Percentiles rank a stretch among this genome's conserved stretches.
Conservation (phyloP, 352 stramenopile genomes). For the Blastocystis sp. region DNA sequence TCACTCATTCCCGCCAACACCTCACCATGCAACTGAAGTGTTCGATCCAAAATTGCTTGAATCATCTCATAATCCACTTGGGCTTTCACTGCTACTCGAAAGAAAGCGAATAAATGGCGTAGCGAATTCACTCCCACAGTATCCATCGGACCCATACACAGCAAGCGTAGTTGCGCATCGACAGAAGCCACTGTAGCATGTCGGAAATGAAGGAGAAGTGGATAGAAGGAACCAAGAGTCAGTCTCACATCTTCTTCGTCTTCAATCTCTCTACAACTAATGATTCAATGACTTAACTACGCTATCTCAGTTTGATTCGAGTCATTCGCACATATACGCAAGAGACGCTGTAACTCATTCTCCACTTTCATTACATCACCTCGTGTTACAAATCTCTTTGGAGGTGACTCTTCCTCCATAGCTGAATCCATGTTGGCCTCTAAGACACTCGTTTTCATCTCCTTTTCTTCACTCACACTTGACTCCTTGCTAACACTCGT, state of each 20-base stretch:
- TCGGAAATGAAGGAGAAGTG: conserved; percentile 28
- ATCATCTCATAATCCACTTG: conserved; percentile 65
- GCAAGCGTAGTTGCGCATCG: conserved; percentile 29
- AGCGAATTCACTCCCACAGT: conserved; percentile 1
- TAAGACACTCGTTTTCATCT: neutral
- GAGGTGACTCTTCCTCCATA: neutral
- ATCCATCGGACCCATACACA: conserved; percentile 61
- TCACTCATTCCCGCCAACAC: conserved; percentile 8
- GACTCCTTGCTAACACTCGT: neutral
- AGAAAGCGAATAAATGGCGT: conserved; percentile 29
- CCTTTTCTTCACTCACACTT: neutral
- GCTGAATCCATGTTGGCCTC: neutral
- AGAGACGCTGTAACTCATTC: neutral
- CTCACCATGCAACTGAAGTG: conserved; percentile 48
- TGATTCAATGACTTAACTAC: neutral
- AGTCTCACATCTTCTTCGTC: conserved; percentile 26
- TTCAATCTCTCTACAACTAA: neutral
- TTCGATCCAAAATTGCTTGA: conserved; percentile 33
- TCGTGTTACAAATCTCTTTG: neutral
- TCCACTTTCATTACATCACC: conserved; percentile 17
- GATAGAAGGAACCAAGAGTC: conserved; percentile 11
- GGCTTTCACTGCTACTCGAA: neutral
- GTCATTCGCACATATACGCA: neutral
- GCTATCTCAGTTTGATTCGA: neutral
- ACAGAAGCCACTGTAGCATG: neutral